Conservation (phyloP, 225 moss, liverwort and hornwort species). For the Rhytidiadelphus loreus region DNA sequence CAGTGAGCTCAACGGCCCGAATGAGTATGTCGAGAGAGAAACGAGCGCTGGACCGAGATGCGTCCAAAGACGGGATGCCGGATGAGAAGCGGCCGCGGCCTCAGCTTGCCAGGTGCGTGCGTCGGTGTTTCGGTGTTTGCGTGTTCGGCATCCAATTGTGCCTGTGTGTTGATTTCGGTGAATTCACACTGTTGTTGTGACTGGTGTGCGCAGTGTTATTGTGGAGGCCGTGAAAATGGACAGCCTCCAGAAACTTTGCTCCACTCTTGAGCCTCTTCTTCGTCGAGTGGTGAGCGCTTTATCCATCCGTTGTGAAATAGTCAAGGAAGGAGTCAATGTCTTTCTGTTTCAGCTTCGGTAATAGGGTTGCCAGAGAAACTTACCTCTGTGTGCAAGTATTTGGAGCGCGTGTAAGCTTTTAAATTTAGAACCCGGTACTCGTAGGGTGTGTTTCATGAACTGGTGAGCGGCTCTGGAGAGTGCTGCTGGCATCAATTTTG, state of each 20-base stretch:
- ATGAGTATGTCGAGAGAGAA: conserved; percentile 70
- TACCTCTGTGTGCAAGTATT: neutral
- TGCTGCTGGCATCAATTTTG: neutral
- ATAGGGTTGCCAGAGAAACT: neutral
- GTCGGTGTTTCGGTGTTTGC: neutral
- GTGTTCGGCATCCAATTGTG: neutral
- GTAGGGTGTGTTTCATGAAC: neutral
- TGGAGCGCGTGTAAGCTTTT: neutral
- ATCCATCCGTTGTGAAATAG: neutral
- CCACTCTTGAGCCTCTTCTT: conserved; percentile 69
- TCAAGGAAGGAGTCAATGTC: neutral
- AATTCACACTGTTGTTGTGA: neutral
- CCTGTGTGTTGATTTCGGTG: neutral
- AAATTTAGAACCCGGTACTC: neutral
- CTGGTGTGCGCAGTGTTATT: conserved; percentile 42
- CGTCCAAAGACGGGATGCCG: conserved; percentile 48
- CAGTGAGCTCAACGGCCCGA: conserved; percentile 27
- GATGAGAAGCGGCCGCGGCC: conserved; percentile 70
- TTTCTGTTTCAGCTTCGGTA: neutral
- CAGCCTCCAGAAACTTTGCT: conserved; percentile 72
- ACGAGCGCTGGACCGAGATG: conserved; percentile 57
- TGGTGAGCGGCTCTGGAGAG: neutral
- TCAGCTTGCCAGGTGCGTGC: conserved; percentile 47
- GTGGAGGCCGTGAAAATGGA: conserved; percentile 85
- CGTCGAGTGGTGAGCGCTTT: conserved; percentile 54